Evolutionary conservation across 352 stramenopile species (phyloP), one percentile per base, ranked within the genome.

Genomic region (Globisporangium echinulatum): DNA sequence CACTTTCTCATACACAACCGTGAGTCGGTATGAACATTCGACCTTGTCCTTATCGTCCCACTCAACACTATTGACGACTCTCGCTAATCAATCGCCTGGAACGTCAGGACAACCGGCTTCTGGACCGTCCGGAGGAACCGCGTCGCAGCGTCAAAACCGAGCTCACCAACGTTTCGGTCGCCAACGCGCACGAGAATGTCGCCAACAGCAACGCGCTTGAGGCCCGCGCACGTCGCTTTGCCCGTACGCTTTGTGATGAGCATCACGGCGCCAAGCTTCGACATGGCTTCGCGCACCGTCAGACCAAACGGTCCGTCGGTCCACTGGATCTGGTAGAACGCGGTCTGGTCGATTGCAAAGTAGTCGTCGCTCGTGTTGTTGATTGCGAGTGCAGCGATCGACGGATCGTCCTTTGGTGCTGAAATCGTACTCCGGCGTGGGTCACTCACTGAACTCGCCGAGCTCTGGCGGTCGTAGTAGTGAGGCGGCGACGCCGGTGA

Each of bases 311-410:
- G 79, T 17, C 84, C 84, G 43, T 92, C 82, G 14, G 73, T 88
- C 84, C 84, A 93, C 66, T 87, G 72, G 55, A 93, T 80, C 55
- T 82, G 71, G 59, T 90, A 93, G 67, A 88, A 90, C 47, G 79
- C 79, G 15, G 74, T 69, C 56, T 77, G 67, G 48, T 93, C 80
- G 47, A 91, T 74, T 52, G 70, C 70, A 54, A 87, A 88, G 51
- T 79, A 76, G 40, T 87, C 77, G 9, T 77, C 70, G 14, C 76
- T 68, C 37, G 72, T 67, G 49, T 68, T 66, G 36, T 71, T 68
- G 53, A 60, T 39, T 8, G 60, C 52, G 37, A 63, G 37, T n/a
- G 57, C 56, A 43, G 36, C 25, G 49, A 50, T 25, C 17, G 38
- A 37, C 25, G 2, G 25, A 33, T 33, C 25, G 25, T 33, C 25